Evolutionary conservation across 2,329 filamentous ascomycete species (phyloP).

Genomic region (Mariannaea elegans): DNA sequence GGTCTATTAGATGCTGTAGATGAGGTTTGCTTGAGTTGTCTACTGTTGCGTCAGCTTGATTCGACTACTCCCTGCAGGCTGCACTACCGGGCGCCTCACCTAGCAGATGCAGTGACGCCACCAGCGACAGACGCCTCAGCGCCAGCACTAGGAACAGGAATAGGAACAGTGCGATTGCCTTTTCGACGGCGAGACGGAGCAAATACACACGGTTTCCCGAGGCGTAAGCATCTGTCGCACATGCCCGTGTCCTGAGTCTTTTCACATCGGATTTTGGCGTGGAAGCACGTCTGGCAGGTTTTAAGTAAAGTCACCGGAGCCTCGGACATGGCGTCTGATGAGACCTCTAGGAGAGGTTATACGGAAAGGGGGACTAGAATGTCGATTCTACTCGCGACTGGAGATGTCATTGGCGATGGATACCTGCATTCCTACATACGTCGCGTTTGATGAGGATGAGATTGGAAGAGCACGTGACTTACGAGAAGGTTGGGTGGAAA

Average conservation of each 20-base stretch:
- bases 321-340: slow-evolving; percentile 17
- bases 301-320: slow-evolving; percentile 32
- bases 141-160: not conserved
- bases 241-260: slow-evolving; percentile 45
- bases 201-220: slow-evolving; percentile 46
- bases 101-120: not conserved
- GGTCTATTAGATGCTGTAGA: slow-evolving; percentile 21
- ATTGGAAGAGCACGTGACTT: slow-evolving; percentile 6
- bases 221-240: slow-evolving; percentile 45
- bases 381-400: not conserved
- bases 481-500: not conserved
- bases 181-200: slow-evolving; percentile 41
- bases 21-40: slow-evolving; percentile 23
- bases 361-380: not conserved
- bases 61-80: not conserved
- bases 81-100: slow-evolving; percentile 4
- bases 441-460: not conserved
- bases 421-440: not conserved
- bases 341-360: slow-evolving; percentile 1
- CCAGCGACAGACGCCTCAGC: not conserved
- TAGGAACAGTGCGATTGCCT: slow-evolving; percentile 22
- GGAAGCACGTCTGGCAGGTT: slow-evolving; percentile 48
- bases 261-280: slow-evolving; percentile 48
- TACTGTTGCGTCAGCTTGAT: slow-evolving; percentile 18
- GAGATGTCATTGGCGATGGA: not conserved